Base-by-base conservation (phyloP, 208 protist species). In the Leptomonas pyrrhocoris region DNA sequence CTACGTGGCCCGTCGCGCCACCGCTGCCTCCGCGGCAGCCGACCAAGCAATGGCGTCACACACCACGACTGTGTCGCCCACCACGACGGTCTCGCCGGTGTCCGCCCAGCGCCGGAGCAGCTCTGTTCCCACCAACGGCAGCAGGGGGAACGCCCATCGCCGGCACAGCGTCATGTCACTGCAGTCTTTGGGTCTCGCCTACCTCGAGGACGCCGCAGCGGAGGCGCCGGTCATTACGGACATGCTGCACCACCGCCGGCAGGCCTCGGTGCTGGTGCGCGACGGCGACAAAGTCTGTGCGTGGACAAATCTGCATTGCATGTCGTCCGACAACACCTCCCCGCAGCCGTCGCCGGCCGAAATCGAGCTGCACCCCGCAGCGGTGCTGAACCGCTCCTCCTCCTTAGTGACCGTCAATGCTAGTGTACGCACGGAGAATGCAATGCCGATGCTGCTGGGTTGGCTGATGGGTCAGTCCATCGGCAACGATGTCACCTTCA, bases 391-490 rank as follows among this genome's bases (percentile, higher is more conserved):
- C 68, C 28, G 21, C 38, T 31, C 42, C 1, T 34, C 45, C 4
- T 21, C 40, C 7, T 15, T 16, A 0, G 27, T 27, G 18, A 18
- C 12, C 28, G 28, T 5, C 19, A 40, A 3, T 18, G 23, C 19
- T 38, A 9, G 9, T 15, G 40, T 21, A 13, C 68, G 53, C 49
- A 18, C n/a, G 13, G 74, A 68, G 31, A 19, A 80, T 11, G 72
- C 72, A 1, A 77, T 81, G 56, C 70, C 76, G 18, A 34, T 45
- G 54, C 31, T 77, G 63, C 56, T 90, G 18, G 85, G 85, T 23
- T 90, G 78, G 76, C 73, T 90, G 15, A 34, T 90, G 2, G 81
- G 85, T 34, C 83, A 81, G 71, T 28, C 68, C 9, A 19, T 79
- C 9, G 56, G 72, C n/a, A 90, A 87, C 58, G 81, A 74, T 0